Base-by-base conservation (phyloP, 441 rosid species). In the Croton laevigatus region DNA sequence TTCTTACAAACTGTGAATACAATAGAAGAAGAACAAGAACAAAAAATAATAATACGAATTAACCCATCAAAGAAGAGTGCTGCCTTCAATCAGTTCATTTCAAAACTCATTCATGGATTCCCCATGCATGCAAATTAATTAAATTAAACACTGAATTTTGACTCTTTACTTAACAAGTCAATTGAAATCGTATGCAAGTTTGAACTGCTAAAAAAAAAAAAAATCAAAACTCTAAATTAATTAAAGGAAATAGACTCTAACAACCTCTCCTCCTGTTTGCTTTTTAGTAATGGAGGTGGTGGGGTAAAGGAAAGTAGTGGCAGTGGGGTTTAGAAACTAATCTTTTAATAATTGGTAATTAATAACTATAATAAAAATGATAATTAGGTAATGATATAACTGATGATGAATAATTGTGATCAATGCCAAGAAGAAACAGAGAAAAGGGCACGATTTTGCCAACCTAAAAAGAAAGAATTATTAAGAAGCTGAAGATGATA, bases 371-470 rank as follows among this genome's bases (percentile, higher is more conserved):
- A 10, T 61, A n/a, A 38, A 42, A 22, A 19, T 60, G 16, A 54
- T 53, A 55, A 72, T 72, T 72, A 66, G 75, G 65, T 66, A 40
- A 40, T 40, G 44, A 40, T 40, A 40, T 40, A 40, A 40, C 6
- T 40, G 44, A 40, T 40, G 22, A 71, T 10, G 32, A 27, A 27
- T 27, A 27, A 27, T 27, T 6, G 49, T 32, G 52, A 62, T 71
- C 74, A 87, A 77, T 82, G 90, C 98, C 98, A 94, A 11, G 97
- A 94, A 62, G 98, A 94, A 66, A 94, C 87, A 0, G 94, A 90
- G 79, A 94, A 91, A 79, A 94, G 98, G 72, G 86, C 72, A 65
- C 90, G 91, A 81, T 80, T 84, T 72, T 85, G 90, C 98, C 98
- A 94, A 42, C 96, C 95, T 34, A 94, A 83, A 77, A 85, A 88